Evolutionary conservation across 2,329 filamentous ascomycete genomes (phyloP).

Genomic region (Tolypocladium ovalisporum): DNA sequence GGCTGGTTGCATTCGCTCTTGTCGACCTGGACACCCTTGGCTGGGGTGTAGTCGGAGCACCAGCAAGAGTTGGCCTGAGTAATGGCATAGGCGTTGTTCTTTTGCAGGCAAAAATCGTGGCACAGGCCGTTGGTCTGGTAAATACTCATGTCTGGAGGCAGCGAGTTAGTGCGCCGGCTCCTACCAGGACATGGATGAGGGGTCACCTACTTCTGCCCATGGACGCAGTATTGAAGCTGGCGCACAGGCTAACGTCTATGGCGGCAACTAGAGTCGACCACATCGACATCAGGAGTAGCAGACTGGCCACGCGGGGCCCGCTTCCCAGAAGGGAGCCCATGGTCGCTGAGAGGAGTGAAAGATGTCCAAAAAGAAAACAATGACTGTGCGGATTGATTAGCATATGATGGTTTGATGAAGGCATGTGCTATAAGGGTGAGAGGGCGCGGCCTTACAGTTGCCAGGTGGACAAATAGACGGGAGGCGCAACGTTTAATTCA

Average conservation of each 20-base stretch:
- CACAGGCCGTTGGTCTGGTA: constrained; percentile 65
- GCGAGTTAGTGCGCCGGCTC: not conserved
- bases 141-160: constrained; percentile 35
- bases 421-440: not conserved
- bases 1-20: constrained; percentile 37
- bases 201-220: constrained; percentile 19
- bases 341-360: not conserved
- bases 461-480: not conserved
- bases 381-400: not conserved
- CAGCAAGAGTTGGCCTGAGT: constrained; percentile 57
- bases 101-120: constrained; percentile 40
- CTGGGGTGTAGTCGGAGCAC: constrained; percentile 62
- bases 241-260: constrained; percentile 21
- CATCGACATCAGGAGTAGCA: constrained; percentile 11
- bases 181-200: no score
- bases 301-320: not conserved
- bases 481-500: not conserved
- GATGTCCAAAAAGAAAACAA: not conserved
- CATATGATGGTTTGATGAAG: not conserved
- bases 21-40: constrained; percentile 25
- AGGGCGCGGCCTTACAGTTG: not conserved
- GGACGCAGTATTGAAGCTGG: constrained; percentile 24
- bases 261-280: constrained; percentile 13
- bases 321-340: constrained; percentile 13
- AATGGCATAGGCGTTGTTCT: constrained; percentile 54